A percentile compares a stretch with the other conserved stretches of the same genome.
phyloP scores from a whole-genome alignment of 768 basidiomycete genomes.

The Ramaria sp. region DNA sequence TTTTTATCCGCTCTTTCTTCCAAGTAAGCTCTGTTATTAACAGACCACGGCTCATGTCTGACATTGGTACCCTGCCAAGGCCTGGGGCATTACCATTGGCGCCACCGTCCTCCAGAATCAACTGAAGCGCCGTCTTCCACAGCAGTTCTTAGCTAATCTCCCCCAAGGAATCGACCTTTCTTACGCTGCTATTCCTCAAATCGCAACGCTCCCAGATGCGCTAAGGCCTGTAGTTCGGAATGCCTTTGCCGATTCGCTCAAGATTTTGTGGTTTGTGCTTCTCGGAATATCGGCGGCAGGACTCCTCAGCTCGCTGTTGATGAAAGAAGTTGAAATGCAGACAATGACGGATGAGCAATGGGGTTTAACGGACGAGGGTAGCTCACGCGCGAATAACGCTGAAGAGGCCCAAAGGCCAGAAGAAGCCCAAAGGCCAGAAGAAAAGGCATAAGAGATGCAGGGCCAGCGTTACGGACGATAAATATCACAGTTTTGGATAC shows the following conservation, averaged over 20 bases:
- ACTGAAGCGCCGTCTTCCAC: slow-evolving; percentile 16
- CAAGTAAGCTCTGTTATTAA: background rate
- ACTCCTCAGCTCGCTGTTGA: slow-evolving; percentile 22
- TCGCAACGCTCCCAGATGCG: slow-evolving; percentile 10
- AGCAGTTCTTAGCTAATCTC: slow-evolving; percentile 9
- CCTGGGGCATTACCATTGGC: slow-evolving; percentile 20
- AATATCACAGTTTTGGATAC: too few relatives aligned
- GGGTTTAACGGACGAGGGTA: too few relatives aligned
- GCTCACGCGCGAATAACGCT: too few relatives aligned
- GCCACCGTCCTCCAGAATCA: slow-evolving; percentile 18
- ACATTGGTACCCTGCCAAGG: slow-evolving; percentile 6
- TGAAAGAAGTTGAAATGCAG: slow-evolving; percentile 25
- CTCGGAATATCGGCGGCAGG: slow-evolving; percentile 29
- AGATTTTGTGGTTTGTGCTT: slow-evolving; percentile 33
- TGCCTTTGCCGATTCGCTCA: slow-evolving; percentile 22
- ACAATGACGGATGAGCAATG: slow-evolving; percentile 15
- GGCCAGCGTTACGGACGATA: too few relatives aligned
- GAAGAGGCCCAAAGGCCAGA: too few relatives aligned
- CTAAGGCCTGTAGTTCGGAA: slow-evolving; percentile 10
- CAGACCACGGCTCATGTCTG: background rate
- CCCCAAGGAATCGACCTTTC: slow-evolving; percentile 7
- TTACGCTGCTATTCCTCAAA: slow-evolving; percentile 10
- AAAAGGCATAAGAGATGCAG: too few relatives aligned
- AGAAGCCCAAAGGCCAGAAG: too few relatives aligned
- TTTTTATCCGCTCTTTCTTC: slow-evolving; percentile 1